These are phyloP conservation scores for Gillenia trifoliata DNA, from an alignment of 306 rosid species.

Conservation along the genomic window DNA sequence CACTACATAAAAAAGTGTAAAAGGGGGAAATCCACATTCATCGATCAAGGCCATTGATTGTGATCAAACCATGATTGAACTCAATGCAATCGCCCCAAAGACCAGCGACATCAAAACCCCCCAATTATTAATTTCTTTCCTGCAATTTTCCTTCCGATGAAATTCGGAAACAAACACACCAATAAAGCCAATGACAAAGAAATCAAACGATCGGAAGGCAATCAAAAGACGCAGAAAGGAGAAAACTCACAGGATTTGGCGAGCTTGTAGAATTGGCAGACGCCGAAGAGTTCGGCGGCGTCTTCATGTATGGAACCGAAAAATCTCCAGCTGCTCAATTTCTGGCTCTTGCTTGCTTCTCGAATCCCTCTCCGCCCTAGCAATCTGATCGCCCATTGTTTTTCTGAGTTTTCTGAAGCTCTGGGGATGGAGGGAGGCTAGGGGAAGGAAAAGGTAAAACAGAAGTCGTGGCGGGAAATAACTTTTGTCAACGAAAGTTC, in stretches of 20 bases:
- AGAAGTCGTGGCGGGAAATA: background rate
- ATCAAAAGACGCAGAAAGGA: background rate
- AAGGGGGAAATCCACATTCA: background rate
- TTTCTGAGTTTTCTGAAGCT: background rate
- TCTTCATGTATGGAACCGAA: conserved; percentile 76
- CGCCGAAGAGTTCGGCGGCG: conserved; percentile 92
- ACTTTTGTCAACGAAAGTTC: conserved; percentile 15
- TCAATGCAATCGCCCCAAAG: background rate
- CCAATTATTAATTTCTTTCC: background rate
- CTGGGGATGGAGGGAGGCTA: conserved; percentile 9
- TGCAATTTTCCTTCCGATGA: background rate
- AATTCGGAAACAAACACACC: background rate
- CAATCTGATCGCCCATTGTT: conserved; percentile 67
- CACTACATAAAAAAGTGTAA: background rate
- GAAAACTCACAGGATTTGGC: conserved; percentile 65
- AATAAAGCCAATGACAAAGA: background rate
- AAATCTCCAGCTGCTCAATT: conserved; percentile 75
- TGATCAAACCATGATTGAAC: background rate
- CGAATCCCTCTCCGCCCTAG: conserved; percentile 68
- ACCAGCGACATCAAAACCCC: background rate
- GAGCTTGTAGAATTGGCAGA: conserved; percentile 88
- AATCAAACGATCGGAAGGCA: background rate
- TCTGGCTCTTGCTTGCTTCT: conserved; percentile 84
- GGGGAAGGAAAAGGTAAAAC: background rate
- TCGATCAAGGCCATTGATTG: background rate